Percentiles rank a stretch among this genome's conserved stretches.
Conservation (phyloP, 371 early-diverging fungal species). For the Mucor sp. region DNA sequence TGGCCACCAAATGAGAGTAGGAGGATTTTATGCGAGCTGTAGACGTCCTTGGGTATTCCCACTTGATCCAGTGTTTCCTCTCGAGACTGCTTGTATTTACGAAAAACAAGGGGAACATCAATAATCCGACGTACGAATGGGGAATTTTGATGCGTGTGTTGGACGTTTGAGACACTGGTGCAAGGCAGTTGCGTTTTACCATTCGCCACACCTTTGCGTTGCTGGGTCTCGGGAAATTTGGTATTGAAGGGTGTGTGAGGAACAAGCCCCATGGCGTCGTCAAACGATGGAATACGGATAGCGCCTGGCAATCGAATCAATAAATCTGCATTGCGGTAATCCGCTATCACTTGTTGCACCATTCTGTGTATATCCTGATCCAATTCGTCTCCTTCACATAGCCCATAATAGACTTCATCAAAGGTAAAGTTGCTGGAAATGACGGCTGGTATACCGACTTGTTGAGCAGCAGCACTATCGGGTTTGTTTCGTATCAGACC, state of each 20-base stretch:
- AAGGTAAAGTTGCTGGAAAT: constrained; percentile 81
- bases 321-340: constrained; percentile 63
- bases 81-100: constrained; percentile 50
- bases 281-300: constrained; percentile 70
- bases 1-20: constrained; percentile 83
- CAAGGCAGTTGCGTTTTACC: constrained; percentile 44
- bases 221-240: constrained; percentile 17
- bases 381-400: constrained; percentile 58
- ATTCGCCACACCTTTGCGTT: constrained; percentile 43
- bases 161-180: constrained; percentile 36
- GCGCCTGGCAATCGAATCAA: constrained; percentile 72
- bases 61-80: constrained; percentile 56
- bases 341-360: constrained; percentile 49
- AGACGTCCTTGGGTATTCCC: constrained; percentile 61
- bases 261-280: constrained; percentile 38
- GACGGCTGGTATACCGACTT: constrained; percentile 63
- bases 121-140: constrained; percentile 43
- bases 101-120: constrained; percentile 67
- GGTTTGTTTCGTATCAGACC: background rate
- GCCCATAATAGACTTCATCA: constrained; percentile 70
- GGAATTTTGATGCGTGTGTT: constrained; percentile 7
- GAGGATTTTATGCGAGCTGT: constrained; percentile 59
- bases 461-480: constrained; percentile 60
- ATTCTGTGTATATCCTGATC: constrained; percentile 53
- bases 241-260: constrained; percentile 37